Conservation (phyloP, 208 protist genomes). For the Angomonas ambiguus region DNA sequence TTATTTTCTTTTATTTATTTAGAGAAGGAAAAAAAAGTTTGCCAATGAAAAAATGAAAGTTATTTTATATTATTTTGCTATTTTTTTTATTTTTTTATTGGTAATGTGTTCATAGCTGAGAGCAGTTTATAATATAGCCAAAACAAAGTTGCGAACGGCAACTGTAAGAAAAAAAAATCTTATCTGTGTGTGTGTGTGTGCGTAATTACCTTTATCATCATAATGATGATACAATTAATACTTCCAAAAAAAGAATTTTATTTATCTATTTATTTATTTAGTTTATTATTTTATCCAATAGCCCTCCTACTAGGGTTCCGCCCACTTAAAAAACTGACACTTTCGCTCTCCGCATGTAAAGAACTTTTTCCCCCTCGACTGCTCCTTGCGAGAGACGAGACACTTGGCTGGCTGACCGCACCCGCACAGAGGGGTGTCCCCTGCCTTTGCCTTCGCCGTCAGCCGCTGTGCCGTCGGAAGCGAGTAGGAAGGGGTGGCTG, state of each 20-base stretch:
- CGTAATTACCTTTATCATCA: too few relatives aligned
- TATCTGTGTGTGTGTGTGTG: too few relatives aligned
- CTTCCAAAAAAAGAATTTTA: constrained; percentile 1
- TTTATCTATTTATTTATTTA: background rate
- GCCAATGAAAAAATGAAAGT: background rate
- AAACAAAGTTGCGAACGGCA: too few relatives aligned
- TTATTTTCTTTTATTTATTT: background rate
- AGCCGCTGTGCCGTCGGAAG: constrained; percentile 34
- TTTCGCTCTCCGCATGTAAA: constrained; percentile 57
- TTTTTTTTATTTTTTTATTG: too few relatives aligned
- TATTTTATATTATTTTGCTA: too few relatives aligned
- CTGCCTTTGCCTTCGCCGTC: background rate
- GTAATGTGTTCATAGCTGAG: too few relatives aligned
- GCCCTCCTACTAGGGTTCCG: constrained; percentile 24
- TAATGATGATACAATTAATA: too few relatives aligned
- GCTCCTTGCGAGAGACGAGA: constrained; percentile 71
- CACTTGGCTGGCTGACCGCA: constrained; percentile 62
- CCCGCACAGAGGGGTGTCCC: constrained; percentile 37
- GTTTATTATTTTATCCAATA: constrained; percentile 9
- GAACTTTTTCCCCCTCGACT: constrained; percentile 63
- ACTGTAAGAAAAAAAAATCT: too few relatives aligned
- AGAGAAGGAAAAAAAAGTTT: background rate
- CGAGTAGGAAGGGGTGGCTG: constrained; percentile 28
- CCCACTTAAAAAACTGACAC: constrained; percentile 83
- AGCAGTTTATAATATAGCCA: too few relatives aligned